Evolutionary conservation across 148 eudicot species (phyloP).

Genomic region (Nepenthes mirabilis): DNA sequence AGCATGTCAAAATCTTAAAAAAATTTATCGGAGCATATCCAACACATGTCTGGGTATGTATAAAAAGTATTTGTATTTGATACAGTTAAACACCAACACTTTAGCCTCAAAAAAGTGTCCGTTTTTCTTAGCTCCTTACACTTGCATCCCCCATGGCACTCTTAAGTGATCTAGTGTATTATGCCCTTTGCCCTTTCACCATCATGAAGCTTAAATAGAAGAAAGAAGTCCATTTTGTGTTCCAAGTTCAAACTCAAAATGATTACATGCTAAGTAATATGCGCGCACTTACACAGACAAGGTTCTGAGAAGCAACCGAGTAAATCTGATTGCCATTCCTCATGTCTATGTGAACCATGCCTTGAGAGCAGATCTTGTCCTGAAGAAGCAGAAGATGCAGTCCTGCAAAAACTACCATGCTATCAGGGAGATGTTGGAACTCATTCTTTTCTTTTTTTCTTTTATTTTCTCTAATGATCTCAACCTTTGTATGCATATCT

Average conservation of each 20-base stretch:
- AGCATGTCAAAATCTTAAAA: too few relatives aligned
- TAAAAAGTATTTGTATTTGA: too few relatives aligned
- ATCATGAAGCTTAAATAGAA: not conserved
- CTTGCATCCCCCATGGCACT: too few relatives aligned
- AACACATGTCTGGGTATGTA: too few relatives aligned
- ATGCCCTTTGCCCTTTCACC: not conserved
- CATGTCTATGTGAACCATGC: conserved; percentile 26
- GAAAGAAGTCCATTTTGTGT: not conserved
- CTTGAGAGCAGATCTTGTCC: conserved; percentile 41
- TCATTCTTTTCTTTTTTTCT: not conserved
- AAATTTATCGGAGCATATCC: too few relatives aligned
- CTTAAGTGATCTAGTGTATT: too few relatives aligned
- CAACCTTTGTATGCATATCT: too few relatives aligned
- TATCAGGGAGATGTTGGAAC: not conserved
- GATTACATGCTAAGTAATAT: not conserved
- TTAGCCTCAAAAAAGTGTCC: too few relatives aligned
- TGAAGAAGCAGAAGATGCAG: conserved; percentile 41
- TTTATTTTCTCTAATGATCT: not conserved
- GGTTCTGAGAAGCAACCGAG: conserved; percentile 96
- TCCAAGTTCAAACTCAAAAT: not conserved
- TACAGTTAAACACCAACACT: too few relatives aligned
- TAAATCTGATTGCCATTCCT: conserved; percentile 87
- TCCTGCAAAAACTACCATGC: conserved; percentile 22
- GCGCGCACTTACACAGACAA: conserved; percentile 51
- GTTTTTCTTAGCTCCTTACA: too few relatives aligned